Conservation (phyloP, 176 grass and related monocot genomes). For the Carex cristatella region DNA sequence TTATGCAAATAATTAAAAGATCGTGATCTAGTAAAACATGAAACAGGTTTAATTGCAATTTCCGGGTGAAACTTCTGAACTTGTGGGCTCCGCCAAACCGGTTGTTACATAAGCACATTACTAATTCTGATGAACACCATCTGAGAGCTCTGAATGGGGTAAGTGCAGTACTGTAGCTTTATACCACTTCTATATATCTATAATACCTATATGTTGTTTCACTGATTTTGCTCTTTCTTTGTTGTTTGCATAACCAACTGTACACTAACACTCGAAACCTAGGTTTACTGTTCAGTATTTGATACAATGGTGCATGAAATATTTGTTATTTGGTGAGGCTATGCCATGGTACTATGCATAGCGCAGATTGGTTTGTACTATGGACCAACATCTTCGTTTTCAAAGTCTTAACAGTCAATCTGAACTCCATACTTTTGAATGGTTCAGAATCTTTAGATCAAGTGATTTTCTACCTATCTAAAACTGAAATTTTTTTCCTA, state of each 20-base stretch:
- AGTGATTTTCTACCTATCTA: no score
- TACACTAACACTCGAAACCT: not conserved
- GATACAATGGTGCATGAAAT: not conserved
- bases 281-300: not conserved
- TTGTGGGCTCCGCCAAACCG: not conserved
- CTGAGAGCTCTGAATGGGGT: not conserved
- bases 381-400: no score
- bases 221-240: not conserved
- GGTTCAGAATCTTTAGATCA: no score
- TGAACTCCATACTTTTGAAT: no score
- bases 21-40: not conserved
- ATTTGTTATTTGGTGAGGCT: conserved; percentile 1
- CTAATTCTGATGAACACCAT: not conserved
- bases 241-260: not conserved
- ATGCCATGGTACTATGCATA: no score
- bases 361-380: no score
- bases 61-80: not conserved
- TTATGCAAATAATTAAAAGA: no score
- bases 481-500: no score
- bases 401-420: no score
- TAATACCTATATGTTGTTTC: not conserved
- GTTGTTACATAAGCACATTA: not conserved
- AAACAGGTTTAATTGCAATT: not conserved
- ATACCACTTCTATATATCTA: not conserved
- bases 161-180: not conserved